phyloP scores from a whole-genome alignment of 75 land plant genomes.

The Pinus taeda region DNA sequence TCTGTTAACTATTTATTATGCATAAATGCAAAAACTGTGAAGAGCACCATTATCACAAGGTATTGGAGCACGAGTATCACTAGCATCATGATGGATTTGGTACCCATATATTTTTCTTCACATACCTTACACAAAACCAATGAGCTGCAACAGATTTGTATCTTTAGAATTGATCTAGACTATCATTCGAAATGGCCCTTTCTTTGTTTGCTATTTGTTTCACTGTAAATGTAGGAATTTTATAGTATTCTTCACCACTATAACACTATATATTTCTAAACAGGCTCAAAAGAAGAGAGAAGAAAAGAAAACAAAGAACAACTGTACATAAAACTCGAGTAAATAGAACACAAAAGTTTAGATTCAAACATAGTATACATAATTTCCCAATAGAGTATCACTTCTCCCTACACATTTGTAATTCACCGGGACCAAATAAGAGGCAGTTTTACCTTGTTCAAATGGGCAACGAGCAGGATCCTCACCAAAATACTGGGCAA shows the following conservation, averaged over 20 bases:
- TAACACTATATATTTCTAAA: not conserved
- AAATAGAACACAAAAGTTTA: not conserved
- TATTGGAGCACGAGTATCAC: not conserved
- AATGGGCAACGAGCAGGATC: constrained; percentile 90
- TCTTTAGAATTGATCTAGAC: not conserved
- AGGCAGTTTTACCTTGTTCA: constrained; percentile 65
- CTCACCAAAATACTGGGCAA: constrained; percentile 83
- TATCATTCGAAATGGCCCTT: not conserved
- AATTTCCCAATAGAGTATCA: not conserved
- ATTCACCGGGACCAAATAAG: not conserved
- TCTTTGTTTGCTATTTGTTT: not conserved
- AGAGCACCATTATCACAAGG: not conserved
- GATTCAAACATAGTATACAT: not conserved
- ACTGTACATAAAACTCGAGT: constrained; percentile 16
- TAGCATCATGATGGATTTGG: no score
- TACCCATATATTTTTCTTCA: not conserved
- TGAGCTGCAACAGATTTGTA: not conserved
- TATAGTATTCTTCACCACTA: not conserved
- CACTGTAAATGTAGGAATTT: not conserved
- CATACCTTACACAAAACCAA: not conserved
- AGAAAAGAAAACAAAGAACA: not conserved
- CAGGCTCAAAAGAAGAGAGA: not conserved
- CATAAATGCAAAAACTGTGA: not conserved
- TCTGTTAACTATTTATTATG: not conserved
- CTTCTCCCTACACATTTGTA: not conserved